Percentiles rank a stretch among this genome's conserved stretches.
Evolutionary conservation across 257 asterid genomes (phyloP).

Genomic region (Solanum sitiens): DNA sequence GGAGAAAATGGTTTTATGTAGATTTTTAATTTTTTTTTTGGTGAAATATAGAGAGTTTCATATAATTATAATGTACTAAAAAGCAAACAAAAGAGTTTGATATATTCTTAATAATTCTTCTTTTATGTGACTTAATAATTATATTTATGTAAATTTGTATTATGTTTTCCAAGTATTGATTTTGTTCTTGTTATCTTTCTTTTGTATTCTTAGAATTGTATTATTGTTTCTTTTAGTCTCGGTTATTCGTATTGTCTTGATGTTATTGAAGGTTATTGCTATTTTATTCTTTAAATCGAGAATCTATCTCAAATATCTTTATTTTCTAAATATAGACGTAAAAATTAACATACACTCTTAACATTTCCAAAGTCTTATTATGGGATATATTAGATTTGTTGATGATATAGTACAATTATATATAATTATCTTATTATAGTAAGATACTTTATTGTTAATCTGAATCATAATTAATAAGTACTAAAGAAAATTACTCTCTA

Average conservation of each 20-base stretch:
- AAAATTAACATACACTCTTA: not conserved
- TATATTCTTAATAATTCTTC: not conserved
- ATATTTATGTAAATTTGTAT: not conserved
- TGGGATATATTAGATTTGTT: not conserved
- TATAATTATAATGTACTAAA: not conserved
- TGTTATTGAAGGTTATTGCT: not conserved
- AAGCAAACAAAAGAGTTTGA: not conserved
- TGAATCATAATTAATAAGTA: accelerated
- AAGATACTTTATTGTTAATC: not conserved
- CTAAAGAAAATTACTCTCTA: not conserved
- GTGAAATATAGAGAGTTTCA: not conserved
- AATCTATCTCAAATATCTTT: too few species aligned
- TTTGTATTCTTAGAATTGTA: not conserved
- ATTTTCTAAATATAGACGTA: not conserved
- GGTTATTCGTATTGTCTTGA: not conserved
- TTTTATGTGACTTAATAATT: not conserved
- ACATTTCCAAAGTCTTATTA: accelerated
- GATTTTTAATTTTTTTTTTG: not conserved
- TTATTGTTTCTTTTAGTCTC: not conserved
- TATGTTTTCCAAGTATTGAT: too few species aligned
- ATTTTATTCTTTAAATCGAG: not conserved
- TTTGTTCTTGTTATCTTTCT: not conserved
- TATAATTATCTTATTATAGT: not conserved
- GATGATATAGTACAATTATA: not conserved
- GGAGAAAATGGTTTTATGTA: not conserved